Percentiles rank a stretch among this genome's conserved stretches.
Conservation (phyloP, 202 grass and related monocot genomes). For the Digitaria exilis region DNA sequence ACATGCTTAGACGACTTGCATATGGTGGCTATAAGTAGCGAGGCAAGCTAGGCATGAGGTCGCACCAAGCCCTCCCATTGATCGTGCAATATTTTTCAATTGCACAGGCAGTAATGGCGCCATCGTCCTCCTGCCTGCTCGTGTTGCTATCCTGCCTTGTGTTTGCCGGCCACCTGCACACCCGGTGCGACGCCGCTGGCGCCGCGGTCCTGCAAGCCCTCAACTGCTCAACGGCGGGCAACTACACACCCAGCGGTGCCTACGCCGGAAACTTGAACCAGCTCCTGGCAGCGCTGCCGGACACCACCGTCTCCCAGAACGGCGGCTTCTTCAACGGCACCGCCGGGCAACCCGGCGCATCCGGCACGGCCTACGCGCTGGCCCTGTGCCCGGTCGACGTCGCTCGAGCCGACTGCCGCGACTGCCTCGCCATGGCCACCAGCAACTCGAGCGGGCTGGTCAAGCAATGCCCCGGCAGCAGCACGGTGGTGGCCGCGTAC, state of each 20-base stretch:
- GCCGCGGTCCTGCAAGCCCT: background rate
- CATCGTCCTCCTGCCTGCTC: background rate
- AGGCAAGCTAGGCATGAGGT: too few species aligned
- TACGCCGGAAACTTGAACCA: constrained; percentile 14
- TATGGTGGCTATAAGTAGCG: too few species aligned
- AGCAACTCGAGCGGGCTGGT: background rate
- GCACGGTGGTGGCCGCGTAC: background rate
- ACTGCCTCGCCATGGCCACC: background rate
- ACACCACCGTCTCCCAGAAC: background rate
- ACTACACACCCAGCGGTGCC: background rate
- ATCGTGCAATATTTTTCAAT: too few species aligned
- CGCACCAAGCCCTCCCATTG: too few species aligned
- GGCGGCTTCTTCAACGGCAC: constrained; percentile 40
- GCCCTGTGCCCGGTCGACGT: constrained; percentile 13
- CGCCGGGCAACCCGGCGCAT: background rate
- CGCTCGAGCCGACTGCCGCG: background rate
- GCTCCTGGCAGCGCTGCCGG: background rate
- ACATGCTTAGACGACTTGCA: too few species aligned
- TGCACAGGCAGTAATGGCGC: too few species aligned
- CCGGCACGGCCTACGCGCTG: background rate
- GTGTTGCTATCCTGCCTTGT: background rate
- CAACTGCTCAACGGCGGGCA: constrained; percentile 12
- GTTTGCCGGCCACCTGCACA: background rate
- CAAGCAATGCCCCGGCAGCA: constrained; percentile 15
- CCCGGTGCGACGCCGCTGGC: background rate